Percentiles rank a stretch among this genome's conserved stretches.
phyloP scores from a whole-genome alignment of 2,329 filamentous ascomycete species.

The Fusarium guadeloupense region DNA sequence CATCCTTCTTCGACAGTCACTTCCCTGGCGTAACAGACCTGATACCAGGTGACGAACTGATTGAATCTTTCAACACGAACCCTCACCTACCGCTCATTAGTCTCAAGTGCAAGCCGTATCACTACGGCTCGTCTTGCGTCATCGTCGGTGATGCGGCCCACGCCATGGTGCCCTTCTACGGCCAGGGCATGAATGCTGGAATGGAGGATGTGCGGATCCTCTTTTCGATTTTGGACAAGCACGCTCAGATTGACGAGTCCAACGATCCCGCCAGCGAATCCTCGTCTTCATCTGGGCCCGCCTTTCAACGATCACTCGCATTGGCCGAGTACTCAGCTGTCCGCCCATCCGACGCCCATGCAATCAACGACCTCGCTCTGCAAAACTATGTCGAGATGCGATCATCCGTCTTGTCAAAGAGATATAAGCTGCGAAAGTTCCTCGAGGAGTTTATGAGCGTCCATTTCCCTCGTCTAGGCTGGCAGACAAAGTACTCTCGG shows the following conservation, averaged over 20 bases:
- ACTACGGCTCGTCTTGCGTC: constrained; percentile 78
- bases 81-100: constrained; percentile 92
- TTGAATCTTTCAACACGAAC: constrained; percentile 79
- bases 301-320: constrained; percentile 68
- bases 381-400: constrained; percentile 97
- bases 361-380: constrained; percentile 91
- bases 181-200: constrained; percentile 96
- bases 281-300: constrained; percentile 54
- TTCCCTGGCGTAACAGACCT: constrained; percentile 86
- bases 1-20: constrained; percentile 79
- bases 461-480: constrained; percentile 80
- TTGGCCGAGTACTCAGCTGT: constrained; percentile 78
- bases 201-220: constrained; percentile 92
- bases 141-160: constrained; percentile 95
- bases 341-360: constrained; percentile 80
- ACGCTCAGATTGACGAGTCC: constrained; percentile 59
- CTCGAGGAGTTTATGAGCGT: constrained; percentile 86
- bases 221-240: constrained; percentile 81
- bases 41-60: constrained; percentile 73
- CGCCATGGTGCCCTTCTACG: constrained; percentile 98
- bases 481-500: constrained; percentile 90
- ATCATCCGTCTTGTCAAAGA: constrained; percentile 77
- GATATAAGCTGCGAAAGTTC: constrained; percentile 83
- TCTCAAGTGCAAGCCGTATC: constrained; percentile 91
- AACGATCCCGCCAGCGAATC: constrained; percentile 52